These are phyloP conservation scores for Haplosporangium gracile DNA, from an alignment of 192 early-diverging fungal genomes.

Conservation along the genomic window DNA sequence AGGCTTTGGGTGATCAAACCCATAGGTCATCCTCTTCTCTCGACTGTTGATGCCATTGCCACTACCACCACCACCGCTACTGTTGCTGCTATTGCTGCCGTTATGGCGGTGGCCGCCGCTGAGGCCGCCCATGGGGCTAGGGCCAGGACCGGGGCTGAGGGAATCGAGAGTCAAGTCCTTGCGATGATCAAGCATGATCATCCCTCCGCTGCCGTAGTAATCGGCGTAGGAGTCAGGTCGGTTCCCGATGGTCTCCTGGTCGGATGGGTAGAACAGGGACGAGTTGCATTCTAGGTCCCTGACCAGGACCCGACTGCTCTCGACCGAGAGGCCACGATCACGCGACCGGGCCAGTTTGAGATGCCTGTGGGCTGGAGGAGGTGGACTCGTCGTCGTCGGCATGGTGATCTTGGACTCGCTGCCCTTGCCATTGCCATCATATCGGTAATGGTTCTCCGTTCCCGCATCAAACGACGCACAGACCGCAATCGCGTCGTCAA, in stretches of 20 bases:
- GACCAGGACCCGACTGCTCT: conserved; percentile 38
- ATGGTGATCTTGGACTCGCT: neutral
- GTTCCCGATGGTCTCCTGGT: neutral
- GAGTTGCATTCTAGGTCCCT: conserved; percentile 33
- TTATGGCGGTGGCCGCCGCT: neutral
- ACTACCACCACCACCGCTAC: neutral
- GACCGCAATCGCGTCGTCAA: neutral
- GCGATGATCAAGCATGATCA: neutral
- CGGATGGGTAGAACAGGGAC: conserved; percentile 10
- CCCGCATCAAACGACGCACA: neutral
- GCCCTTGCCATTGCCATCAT: neutral
- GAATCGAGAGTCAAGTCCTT: too few species aligned
- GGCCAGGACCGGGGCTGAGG: too few species aligned
- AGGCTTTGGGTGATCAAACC: neutral
- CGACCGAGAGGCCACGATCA: conserved; percentile 25
- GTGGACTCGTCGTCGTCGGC: neutral
- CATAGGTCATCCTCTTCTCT: neutral
- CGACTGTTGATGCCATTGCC: neutral
- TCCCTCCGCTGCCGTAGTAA: conserved; percentile 8
- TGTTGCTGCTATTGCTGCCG: neutral
- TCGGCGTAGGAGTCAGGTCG: conserved; percentile 16
- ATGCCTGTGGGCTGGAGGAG: neutral
- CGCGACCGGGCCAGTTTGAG: conserved; percentile 26
- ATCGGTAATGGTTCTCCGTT: neutral
- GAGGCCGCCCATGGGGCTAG: too few species aligned